Percentiles rank a stretch among this genome's conserved stretches.
Conservation (phyloP, 75 land plant genomes). For the Pinus tabuliformis region DNA sequence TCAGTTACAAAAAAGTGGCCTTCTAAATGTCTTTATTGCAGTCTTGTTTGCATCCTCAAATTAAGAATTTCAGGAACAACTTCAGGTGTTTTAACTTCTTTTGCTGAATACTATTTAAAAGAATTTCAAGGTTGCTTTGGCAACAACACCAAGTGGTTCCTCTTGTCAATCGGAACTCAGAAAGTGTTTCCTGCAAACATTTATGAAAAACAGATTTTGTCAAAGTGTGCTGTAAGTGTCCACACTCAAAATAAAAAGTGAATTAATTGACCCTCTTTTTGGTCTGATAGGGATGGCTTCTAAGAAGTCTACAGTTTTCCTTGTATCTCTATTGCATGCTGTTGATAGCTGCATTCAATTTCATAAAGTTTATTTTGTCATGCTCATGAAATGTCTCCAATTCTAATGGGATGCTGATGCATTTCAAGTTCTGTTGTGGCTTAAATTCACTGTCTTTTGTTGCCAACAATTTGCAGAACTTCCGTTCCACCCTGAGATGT, state of each 20-base stretch:
- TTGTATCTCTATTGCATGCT: not conserved
- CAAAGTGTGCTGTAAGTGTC: not conserved
- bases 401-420: not conserved
- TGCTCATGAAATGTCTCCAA: not conserved
- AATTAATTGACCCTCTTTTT: not conserved
- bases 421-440: not conserved
- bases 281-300: not conserved
- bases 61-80: too few species aligned
- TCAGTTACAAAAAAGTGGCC: too few species aligned
- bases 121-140: too few species aligned
- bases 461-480: conserved; percentile 18
- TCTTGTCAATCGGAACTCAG: too few species aligned
- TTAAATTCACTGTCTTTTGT: not conserved
- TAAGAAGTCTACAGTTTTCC: not conserved
- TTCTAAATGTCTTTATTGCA: too few species aligned
- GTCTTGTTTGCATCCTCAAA: too few species aligned
- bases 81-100: too few species aligned
- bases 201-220: too few species aligned
- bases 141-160: too few species aligned
- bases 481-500: conserved; percentile 40
- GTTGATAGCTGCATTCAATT: not conserved
- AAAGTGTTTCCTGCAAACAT: too few species aligned
- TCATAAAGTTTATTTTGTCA: not conserved
- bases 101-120: too few species aligned
- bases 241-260: not conserved